These are phyloP conservation scores for Galerina marginata DNA, from an alignment of 768 basidiomycete genomes.

Conservation along the genomic window DNA sequence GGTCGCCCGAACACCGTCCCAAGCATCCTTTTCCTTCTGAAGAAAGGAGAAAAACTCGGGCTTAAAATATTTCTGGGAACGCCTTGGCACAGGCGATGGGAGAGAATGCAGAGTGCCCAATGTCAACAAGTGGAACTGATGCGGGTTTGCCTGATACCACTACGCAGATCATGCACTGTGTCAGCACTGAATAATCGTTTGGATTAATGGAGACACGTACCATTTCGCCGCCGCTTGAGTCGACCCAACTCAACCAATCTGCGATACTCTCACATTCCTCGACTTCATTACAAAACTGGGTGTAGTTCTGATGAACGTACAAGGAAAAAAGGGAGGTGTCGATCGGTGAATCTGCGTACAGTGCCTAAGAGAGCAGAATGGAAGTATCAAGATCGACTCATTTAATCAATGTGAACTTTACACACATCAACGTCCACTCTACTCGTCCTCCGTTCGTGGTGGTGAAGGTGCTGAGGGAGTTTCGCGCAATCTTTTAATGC, in stretches of 20 bases:
- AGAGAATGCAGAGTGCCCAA: constrained; percentile 87
- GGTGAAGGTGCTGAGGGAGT: constrained; percentile 62
- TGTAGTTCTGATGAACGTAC: constrained; percentile 95
- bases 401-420: neutral
- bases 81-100: constrained; percentile 83
- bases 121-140: constrained; percentile 84
- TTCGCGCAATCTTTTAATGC: constrained; percentile 57
- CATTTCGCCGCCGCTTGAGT: constrained; percentile 67
- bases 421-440: constrained; percentile 79
- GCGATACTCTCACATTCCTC: constrained; percentile 74
- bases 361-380: constrained; percentile 46
- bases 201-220: constrained; percentile 41
- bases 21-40: constrained; percentile 60
- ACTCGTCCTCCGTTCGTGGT: constrained; percentile 70
- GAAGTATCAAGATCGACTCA: neutral
- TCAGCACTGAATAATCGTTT: constrained; percentile 1
- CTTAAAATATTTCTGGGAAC: constrained; percentile 84
- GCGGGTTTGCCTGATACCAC: constrained; percentile 76
- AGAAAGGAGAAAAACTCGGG: constrained; percentile 81
- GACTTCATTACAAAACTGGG: constrained; percentile 78
- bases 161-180: constrained; percentile 26
- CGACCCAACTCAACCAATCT: constrained; percentile 81
- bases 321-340: constrained; percentile 89
- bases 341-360: constrained; percentile 87
- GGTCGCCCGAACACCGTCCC: constrained; percentile 61